Conservation (phyloP, 495 filamentous ascomycete genomes). For the Lepidopterella palustris region DNA sequence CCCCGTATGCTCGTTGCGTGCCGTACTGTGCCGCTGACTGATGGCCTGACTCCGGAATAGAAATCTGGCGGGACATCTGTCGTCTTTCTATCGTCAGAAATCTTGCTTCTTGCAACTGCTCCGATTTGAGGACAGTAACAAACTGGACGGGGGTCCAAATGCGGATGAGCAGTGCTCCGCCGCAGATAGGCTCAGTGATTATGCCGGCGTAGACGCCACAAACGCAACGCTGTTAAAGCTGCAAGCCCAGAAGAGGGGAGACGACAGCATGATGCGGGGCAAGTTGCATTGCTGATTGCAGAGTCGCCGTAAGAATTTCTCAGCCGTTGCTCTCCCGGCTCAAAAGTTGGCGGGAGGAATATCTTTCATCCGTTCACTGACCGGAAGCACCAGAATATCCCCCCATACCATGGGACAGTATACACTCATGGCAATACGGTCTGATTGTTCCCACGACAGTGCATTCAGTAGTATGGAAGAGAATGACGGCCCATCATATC, state of each 20-base stretch:
- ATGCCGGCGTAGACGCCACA: background rate
- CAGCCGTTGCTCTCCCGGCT: no score
- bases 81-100: background rate
- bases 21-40: background rate
- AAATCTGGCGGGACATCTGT: background rate
- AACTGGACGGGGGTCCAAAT: background rate
- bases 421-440: background rate
- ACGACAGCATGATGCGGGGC: no score
- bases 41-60: background rate
- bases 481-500: background rate
- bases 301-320: no score
- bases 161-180: background rate
- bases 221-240: no score
- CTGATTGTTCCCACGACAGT: background rate
- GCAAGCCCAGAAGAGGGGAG: no score
- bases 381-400: no score
- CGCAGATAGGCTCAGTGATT: background rate
- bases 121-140: background rate
- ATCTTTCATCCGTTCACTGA: no score
- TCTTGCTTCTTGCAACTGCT: background rate
- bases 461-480: background rate
- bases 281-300: no score
- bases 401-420: no score
- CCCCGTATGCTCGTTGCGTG: background rate
- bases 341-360: no score